Base-by-base conservation (phyloP, 495 filamentous ascomycete species). In the Talaromyces wortmannii region DNA sequence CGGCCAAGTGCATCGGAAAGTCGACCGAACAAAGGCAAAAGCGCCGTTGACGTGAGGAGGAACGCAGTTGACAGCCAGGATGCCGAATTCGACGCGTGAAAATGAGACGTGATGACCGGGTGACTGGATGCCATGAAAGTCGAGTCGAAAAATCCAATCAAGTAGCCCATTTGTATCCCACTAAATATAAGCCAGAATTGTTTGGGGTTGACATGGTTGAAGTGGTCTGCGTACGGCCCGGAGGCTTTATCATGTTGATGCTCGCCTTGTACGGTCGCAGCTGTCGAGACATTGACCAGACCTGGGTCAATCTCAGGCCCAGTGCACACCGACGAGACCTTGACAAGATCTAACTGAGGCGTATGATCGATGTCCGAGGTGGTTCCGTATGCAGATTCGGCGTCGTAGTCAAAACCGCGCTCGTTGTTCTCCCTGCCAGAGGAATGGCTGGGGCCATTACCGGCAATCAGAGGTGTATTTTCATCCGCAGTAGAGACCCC, bases 11-110 rank as follows among this genome's bases (percentile, higher is more conserved):
- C 82, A 66, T 91, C 88, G 3, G 86, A 89, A 6, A 90, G 63
- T 5, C 88, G 75, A 13, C 86, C 88, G 53, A 87, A 83, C 3
- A 92, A 69, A 0, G 88, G 88, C 62, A 90, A 81, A 60, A 90
- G 86, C 31, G 82, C 79, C 5, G 87, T 90, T 13, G 82, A 85
- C 0, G 87, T 91, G n/a, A 92, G 71, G 7, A 91, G 62, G 53
- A 91, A 92, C 0, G 87, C 82, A 0, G 88, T 91, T 17, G 88
- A 90, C 4, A 92, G 74, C 89, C 89, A 92, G 8, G 87, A 90
- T 6, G 88, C 88, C 15, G 79, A 75, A 61, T 91, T 90, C 12
- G 86, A 85, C 49, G 84, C 78, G 50, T 84, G 73, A 64, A 92
- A 91, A 61, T 89, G 81, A 0, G 86, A 89, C 0, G 88, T 91